These are phyloP conservation scores for Aspergillus haitiensis DNA, from an alignment of 495 filamentous ascomycete genomes.

Conservation along the genomic window DNA sequence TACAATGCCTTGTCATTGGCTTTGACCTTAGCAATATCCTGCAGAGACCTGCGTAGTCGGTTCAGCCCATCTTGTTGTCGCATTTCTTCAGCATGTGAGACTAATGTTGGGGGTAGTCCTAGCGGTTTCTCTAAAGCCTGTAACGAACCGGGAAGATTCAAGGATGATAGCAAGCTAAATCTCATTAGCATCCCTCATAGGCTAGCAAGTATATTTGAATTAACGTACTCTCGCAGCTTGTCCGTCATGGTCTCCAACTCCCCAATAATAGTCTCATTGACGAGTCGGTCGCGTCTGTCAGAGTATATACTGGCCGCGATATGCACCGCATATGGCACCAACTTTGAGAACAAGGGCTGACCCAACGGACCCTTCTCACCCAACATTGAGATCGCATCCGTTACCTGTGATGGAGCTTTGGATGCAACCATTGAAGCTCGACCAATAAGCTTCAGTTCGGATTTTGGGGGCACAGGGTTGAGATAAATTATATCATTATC, in stretches of 20 bases:
- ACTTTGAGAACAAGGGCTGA: slow-evolving; percentile 79
- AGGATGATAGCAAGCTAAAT: slow-evolving; percentile 63
- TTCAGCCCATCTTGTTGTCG: slow-evolving; percentile 86
- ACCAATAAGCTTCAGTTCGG: slow-evolving; percentile 81
- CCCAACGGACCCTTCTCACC: slow-evolving; percentile 79
- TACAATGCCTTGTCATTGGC: slow-evolving; percentile 70
- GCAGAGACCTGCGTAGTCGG: slow-evolving; percentile 70
- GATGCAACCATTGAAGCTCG: slow-evolving; percentile 85
- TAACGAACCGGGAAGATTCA: slow-evolving; percentile 89
- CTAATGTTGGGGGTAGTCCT: slow-evolving; percentile 79
- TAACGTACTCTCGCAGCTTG: slow-evolving; percentile 66
- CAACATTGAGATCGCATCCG: slow-evolving; percentile 73
- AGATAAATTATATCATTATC: slow-evolving; percentile 97
- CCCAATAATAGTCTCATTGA: slow-evolving; percentile 81
- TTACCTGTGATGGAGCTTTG: slow-evolving; percentile 78
- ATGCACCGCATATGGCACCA: slow-evolving; percentile 95
- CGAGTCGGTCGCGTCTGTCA: slow-evolving; percentile 80
- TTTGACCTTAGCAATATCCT: slow-evolving; percentile 85
- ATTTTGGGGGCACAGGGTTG: slow-evolving; percentile 78
- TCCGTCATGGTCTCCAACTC: slow-evolving; percentile 82
- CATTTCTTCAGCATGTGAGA: slow-evolving; percentile 91
- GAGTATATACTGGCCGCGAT: slow-evolving; percentile 94
- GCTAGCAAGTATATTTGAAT: not conserved
- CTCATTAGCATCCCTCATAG: slow-evolving; percentile 17
- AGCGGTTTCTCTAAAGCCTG: slow-evolving; percentile 95